Percentiles rank a stretch among this genome's conserved stretches.
phyloP scores from a whole-genome alignment of 2,329 filamentous ascomycete genomes.

The Sphaceloma murrayae region DNA sequence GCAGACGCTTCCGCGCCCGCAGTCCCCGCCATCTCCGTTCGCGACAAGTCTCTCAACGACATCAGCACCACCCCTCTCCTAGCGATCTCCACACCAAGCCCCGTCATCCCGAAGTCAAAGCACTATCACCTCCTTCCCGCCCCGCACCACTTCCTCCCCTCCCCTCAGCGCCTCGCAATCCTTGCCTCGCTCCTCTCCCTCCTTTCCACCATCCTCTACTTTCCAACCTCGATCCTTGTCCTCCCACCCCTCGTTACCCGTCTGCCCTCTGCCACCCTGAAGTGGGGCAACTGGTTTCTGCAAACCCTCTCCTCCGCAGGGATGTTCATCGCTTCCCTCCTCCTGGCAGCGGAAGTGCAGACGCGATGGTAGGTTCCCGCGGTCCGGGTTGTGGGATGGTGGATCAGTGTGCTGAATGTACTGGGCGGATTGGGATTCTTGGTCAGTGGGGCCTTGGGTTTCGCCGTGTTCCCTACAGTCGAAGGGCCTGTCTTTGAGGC shows the following conservation, averaged over 20 bases:
- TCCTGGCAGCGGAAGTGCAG: slow-evolving; percentile 60
- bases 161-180: slow-evolving; percentile 50
- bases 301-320: slow-evolving; percentile 53
- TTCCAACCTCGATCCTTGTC: slow-evolving; percentile 52
- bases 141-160: slow-evolving; percentile 41
- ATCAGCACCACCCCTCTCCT: not conserved
- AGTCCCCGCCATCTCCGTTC: not conserved
- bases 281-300: slow-evolving; percentile 52
- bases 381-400: slow-evolving; percentile 50
- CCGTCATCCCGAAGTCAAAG: slow-evolving; percentile 46
- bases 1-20: not conserved
- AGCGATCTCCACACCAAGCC: not conserved
- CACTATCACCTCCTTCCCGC: slow-evolving; percentile 47
- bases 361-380: slow-evolving; percentile 52
- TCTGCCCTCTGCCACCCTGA: slow-evolving; percentile 38
- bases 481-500: slow-evolving; percentile 11
- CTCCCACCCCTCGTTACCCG: slow-evolving; percentile 46
- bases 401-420: slow-evolving; percentile 56
- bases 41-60: not conserved
- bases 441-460: slow-evolving; percentile 15
- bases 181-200: slow-evolving; percentile 49
- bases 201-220: slow-evolving; percentile 52
- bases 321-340: slow-evolving; percentile 47
- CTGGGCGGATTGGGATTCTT: slow-evolving; percentile 39
- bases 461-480: not conserved